These are phyloP conservation scores for Cutaneotrichosporon sp. DNA, from an alignment of 1,284 basidiomycete species.

Conservation along the genomic window DNA sequence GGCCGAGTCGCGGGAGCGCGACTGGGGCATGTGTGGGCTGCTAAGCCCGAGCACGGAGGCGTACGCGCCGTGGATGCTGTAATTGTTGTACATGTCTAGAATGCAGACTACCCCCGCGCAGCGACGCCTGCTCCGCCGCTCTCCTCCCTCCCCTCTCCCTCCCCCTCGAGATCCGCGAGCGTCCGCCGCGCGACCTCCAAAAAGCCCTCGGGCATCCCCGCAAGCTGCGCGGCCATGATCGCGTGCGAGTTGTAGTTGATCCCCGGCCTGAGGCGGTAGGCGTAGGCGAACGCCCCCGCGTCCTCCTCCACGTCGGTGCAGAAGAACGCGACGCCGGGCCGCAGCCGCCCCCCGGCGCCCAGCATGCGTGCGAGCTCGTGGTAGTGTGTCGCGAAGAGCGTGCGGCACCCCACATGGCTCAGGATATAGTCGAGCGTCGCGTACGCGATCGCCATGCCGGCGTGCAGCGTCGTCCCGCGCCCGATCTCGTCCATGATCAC, in stretches of 20 bases:
- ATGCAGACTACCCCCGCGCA: not conserved
- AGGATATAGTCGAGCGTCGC: constrained; percentile 82
- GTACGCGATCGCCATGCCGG: constrained; percentile 91
- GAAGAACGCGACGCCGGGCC: constrained; percentile 69
- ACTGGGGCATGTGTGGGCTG: constrained; percentile 36
- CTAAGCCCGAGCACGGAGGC: no score
- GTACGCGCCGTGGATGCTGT: not conserved
- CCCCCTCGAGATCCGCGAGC: not conserved
- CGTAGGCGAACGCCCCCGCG: constrained; percentile 72
- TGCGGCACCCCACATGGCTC: constrained; percentile 70
- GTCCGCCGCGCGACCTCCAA: constrained; percentile 30
- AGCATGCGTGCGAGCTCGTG: constrained; percentile 89
- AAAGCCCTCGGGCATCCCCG: constrained; percentile 70
- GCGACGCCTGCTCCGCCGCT: no score
- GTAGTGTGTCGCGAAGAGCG: constrained; percentile 95
- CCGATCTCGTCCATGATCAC: constrained; percentile 98
- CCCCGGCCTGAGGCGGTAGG: constrained; percentile 76
- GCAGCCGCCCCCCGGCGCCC: constrained; percentile 52
- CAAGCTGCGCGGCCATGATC: constrained; percentile 79
- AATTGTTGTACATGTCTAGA: not conserved
- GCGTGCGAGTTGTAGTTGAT: constrained; percentile 92
- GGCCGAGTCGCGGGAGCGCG: constrained; percentile 62
- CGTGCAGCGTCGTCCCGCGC: constrained; percentile 86
- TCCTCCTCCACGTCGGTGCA: constrained; percentile 83
- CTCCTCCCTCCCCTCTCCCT: not conserved